phyloP scores from a whole-genome alignment of 2,329 filamentous ascomycete genomes.

The Verticillium alfalfae region DNA sequence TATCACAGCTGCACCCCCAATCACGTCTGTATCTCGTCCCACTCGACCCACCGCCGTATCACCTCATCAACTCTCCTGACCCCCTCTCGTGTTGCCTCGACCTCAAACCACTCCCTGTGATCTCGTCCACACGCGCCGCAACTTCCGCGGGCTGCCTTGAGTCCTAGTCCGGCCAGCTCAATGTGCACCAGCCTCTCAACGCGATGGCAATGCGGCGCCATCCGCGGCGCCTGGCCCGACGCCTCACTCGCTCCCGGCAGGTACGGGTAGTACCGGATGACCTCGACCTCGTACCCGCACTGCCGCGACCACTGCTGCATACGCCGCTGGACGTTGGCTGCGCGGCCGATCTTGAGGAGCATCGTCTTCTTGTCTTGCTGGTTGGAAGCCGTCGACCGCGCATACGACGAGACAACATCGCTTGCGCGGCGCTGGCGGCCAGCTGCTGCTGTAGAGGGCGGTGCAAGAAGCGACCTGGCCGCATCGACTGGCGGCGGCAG shows the following conservation, averaged over 20 bases:
- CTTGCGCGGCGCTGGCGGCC: slow-evolving; percentile 40
- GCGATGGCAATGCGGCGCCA: slow-evolving; percentile 78
- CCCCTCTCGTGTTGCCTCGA: slow-evolving; percentile 67
- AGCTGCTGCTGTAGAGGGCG: slow-evolving; percentile 28
- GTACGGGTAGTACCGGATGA: slow-evolving; percentile 91
- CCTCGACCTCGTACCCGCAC: slow-evolving; percentile 81
- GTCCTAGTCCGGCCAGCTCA: slow-evolving; percentile 64
- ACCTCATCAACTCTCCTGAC: slow-evolving; percentile 63
- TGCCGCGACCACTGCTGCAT: slow-evolving; percentile 92
- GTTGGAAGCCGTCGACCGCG: slow-evolving; percentile 19
- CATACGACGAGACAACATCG: slow-evolving; percentile 49
- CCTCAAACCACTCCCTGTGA: slow-evolving; percentile 94
- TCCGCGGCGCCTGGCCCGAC: slow-evolving; percentile 44
- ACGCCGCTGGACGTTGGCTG: slow-evolving; percentile 80
- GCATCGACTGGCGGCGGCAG: slow-evolving; percentile 52
- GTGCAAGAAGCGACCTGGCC: slow-evolving; percentile 52
- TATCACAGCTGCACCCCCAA: neutral
- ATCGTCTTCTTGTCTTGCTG: slow-evolving; percentile 49
- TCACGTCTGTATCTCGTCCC: slow-evolving; percentile 54
- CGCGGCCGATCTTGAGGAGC: slow-evolving; percentile 61
- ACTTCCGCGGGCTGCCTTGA: slow-evolving; percentile 46
- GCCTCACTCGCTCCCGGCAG: slow-evolving; percentile 34
- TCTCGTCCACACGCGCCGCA: slow-evolving; percentile 77
- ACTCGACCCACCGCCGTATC: slow-evolving; percentile 78
- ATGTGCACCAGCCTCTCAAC: slow-evolving; percentile 89